Conservation (phyloP, 768 basidiomycete species). For the Suillus placidus region DNA sequence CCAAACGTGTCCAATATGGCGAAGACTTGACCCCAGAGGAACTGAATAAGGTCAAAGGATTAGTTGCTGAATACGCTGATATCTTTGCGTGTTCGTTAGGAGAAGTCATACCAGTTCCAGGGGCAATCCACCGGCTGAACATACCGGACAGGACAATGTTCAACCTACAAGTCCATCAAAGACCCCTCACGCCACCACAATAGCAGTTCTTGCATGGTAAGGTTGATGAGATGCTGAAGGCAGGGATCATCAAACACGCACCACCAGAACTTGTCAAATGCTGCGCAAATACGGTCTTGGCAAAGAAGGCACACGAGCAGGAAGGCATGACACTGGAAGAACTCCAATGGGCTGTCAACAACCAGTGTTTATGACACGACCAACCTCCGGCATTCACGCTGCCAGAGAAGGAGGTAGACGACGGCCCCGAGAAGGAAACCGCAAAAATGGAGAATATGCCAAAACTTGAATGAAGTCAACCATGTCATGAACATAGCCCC, state of each 20-base stretch:
- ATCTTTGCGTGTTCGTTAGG: constrained; percentile 42
- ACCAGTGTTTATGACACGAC: constrained; percentile 12
- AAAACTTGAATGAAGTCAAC: constrained; percentile 27
- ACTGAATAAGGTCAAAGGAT: constrained; percentile 24
- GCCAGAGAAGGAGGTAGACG: background rate
- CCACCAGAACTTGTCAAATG: constrained; percentile 18
- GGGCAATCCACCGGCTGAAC: background rate
- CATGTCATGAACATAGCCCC: constrained; percentile 17
- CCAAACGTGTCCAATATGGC: constrained; percentile 30
- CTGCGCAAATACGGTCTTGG: constrained; percentile 35
- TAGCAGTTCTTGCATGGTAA: background rate
- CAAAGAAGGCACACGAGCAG: constrained; percentile 39
- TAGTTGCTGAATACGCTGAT: constrained; percentile 39
- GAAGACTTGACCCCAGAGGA: constrained; percentile 27
- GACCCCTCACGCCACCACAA: constrained; percentile 8
- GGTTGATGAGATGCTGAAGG: constrained; percentile 1
- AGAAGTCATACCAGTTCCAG: constrained; percentile 36
- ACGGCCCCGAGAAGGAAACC: constrained; percentile 24
- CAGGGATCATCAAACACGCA: constrained; percentile 3
- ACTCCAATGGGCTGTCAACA: constrained; percentile 35
- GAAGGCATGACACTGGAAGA: constrained; percentile 36
- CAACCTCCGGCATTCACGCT: background rate
- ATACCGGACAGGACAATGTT: background rate
- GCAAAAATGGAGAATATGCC: constrained; percentile 39
- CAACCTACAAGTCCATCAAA: background rate